Conservation (phyloP, 352 stramenopile species). For the Pythium scleroteichum region DNA sequence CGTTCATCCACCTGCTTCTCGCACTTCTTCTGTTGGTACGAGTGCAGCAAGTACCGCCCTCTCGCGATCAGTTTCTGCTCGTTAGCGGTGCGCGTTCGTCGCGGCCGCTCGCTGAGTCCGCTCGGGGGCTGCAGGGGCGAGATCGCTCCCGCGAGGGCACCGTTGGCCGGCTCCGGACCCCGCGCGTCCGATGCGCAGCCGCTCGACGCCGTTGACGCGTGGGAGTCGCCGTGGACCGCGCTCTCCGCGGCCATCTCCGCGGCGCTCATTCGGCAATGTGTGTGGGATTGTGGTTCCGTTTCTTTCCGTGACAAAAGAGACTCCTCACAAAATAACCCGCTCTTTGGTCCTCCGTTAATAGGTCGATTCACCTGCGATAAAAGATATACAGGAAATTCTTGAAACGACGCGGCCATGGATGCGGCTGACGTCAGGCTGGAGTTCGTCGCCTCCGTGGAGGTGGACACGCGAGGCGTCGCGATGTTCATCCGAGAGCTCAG, state of each 20-base stretch:
- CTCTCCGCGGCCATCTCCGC: conserved; percentile 27
- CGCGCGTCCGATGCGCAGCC: conserved; percentile 14
- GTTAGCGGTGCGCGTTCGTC: conserved; percentile 10
- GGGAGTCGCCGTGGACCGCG: conserved; percentile 14
- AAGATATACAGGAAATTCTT: conserved; percentile 9
- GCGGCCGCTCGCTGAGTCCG: background rate
- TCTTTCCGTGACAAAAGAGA: conserved; percentile 16
- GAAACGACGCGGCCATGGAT: conserved; percentile 4
- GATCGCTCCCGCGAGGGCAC: conserved; percentile 8
- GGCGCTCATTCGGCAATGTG: conserved; percentile 13
- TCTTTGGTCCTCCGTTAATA: conserved; percentile 17
- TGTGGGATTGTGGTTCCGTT: conserved; percentile 17
- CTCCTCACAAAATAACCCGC: conserved; percentile 28
- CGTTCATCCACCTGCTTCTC: conserved; percentile 26
- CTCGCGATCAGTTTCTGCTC: conserved; percentile 49
- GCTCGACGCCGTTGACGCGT: conserved; percentile 5
- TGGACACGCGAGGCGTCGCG: conserved; percentile 38
- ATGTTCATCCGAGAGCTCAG: conserved; percentile 53
- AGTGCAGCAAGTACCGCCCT: conserved; percentile 39
- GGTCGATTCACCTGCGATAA: conserved; percentile 12
- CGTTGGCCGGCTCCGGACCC: conserved; percentile 25
- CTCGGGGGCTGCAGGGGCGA: conserved; percentile 3
- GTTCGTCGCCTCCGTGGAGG: conserved; percentile 35
- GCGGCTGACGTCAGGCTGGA: conserved; percentile 52
- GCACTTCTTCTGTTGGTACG: conserved; percentile 49